Evolutionary conservation across 495 filamentous ascomycete genomes (phyloP), one percentile per base, ranked within the genome.

Genomic region (Penicillium longicatenatum): DNA sequence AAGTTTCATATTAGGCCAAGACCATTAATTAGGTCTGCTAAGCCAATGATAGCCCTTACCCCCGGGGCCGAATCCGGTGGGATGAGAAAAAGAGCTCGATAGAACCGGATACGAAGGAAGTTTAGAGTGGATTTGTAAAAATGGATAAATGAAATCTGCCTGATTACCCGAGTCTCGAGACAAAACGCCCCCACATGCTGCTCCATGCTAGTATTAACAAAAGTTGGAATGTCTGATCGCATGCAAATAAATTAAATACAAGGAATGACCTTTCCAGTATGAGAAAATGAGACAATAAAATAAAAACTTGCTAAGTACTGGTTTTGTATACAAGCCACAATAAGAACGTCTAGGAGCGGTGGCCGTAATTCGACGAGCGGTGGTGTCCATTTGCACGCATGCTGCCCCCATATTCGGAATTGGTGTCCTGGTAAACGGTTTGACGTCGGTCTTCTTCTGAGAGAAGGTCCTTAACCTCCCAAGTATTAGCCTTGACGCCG

Each of bases 391-490:
- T 39, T n/a, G 37, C 37, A 39, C 84, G 82, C 69, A 84, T 70
- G 72, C 85, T 87, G 55, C 73, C 70, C 1, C 82, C 77, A 63
- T 87, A 87, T 57, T 87, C 84, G 37, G 82, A 85, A 58, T 69
- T 70, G 24, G 70, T 74, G 63, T 94, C 90, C 41, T 86, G 80
- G 67, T 93, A 97, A 22, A 89, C 75, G 1, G 91, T 94, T 9
- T 81, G 78, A 42, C 91, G 84, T 50, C 88, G 84, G 39, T 97
- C 91, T 48, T 97, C 93, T 54, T 96, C 94, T n/a, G 88, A 83
- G 11, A 96, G 77, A 16, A 90, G 81, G 58, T 98, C 93, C 73
- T 99, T 99, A 60, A 99, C 90, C 75, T 99, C 94, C 94, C 95
- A 99, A 67, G 93, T 96, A 70, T 96, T 95, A 66, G 89, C 86